Percentiles rank a stretch among this genome's conserved stretches.
Conservation (phyloP, 805 yeast genomes). For the Zygosaccharomyces bisporus region DNA sequence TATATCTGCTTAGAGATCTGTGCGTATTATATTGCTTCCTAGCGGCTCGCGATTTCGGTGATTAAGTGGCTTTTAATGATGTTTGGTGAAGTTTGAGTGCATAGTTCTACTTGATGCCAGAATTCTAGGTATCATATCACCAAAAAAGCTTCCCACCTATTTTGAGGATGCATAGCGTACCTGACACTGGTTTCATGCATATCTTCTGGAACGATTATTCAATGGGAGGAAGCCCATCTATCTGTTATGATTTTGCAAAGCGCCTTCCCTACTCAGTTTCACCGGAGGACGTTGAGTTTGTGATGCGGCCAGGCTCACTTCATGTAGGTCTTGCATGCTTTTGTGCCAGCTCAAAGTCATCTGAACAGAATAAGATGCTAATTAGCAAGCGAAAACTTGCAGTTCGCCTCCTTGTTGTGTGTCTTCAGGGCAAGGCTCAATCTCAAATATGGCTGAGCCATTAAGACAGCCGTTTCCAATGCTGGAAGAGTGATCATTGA, state of each 20-base stretch:
- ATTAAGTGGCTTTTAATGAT: slow-evolving; percentile 12
- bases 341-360: slow-evolving; percentile 7
- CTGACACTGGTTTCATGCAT: slow-evolving; percentile 14
- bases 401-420: slow-evolving; percentile 5
- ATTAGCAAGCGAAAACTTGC: background rate
- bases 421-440: slow-evolving; percentile 12
- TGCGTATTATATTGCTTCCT: slow-evolving; percentile 4
- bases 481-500: slow-evolving; percentile 6
- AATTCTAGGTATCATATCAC: slow-evolving; percentile 13
- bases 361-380: slow-evolving; percentile 7
- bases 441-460: slow-evolving; percentile 10
- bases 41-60: slow-evolving; percentile 15
- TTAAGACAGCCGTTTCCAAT: background rate
- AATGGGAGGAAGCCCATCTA: slow-evolving; percentile 11
- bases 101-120: slow-evolving; percentile 15
- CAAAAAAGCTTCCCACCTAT: slow-evolving; percentile 6
- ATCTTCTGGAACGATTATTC: slow-evolving; percentile 12
- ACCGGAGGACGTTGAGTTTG: slow-evolving; percentile 10
- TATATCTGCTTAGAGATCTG: slow-evolving; percentile 5
- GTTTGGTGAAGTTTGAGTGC: slow-evolving; percentile 8
- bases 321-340: slow-evolving; percentile 14
- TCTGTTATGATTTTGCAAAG: slow-evolving; percentile 13
- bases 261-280: slow-evolving; percentile 9
- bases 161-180: slow-evolving; percentile 12
- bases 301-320: slow-evolving; percentile 12